Base-by-base conservation (phyloP, 108 stramenopile genomes). In the Mediolabrus comicus region DNA sequence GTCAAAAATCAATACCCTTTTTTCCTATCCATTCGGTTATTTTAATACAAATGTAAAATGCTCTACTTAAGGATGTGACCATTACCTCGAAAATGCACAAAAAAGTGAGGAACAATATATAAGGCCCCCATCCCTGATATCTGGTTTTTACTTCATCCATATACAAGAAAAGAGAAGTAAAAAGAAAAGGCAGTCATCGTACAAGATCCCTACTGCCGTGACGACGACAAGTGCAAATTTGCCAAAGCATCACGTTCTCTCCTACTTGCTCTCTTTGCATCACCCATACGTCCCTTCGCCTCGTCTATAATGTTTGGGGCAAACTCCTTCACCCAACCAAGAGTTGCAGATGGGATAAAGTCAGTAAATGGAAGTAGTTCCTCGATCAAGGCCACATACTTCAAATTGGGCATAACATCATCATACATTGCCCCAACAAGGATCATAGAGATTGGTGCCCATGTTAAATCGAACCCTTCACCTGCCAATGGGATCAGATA, bases 301-400 rank as follows among this genome's bases (percentile, higher is more conserved):
- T 74, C 67, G 1, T 78, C 78, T 32, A 83, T 26, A 25, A 83
- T 59, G 1, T 38, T 81, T 34, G 81, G 77, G 32, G 80, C 88
- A 74, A 86, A 87, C 64, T 92, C 87, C 55, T 62, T 80, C 51
- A 87, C 51, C 94, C 95, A 98, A 19, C 95, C 95, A 58, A 95
- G 68, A 3, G 92, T 92, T 3, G 95, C 97, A 34, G 85, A 78
- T 13, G 97, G 97, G 17, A 98, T 75, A 43, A 94, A 79, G 75
- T 98, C 97, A 19, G 95, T 98, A 74, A 98, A 96, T 8, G 97
- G 97, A 39, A 98, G 49, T 14, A 96, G 32, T 71, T 98, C 96
- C 68, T 96, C 96, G 9, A 88, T 41, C 59, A 94, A 87, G 3
- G 76, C 72, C 11, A 96, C 39, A 62, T 95, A 95, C 64, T 92